phyloP scores from a whole-genome alignment of 2,329 filamentous ascomycete genomes.

The Elsinoe arachidis region DNA sequence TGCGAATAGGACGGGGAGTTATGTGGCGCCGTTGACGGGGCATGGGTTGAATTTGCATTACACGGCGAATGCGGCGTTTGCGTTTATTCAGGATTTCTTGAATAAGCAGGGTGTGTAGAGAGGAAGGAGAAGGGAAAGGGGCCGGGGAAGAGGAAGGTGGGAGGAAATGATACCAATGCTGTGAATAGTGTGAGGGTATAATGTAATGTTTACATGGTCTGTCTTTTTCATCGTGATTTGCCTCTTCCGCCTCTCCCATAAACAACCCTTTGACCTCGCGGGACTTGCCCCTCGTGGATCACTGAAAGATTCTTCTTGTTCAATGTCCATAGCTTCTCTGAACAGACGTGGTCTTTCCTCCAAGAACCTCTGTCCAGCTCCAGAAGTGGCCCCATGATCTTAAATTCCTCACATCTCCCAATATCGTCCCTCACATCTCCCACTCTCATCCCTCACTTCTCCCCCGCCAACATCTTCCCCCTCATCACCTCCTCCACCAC shows the following conservation, averaged over 20 bases:
- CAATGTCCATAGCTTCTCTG: not conserved
- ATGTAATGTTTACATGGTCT: not conserved
- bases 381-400: too few relatives aligned
- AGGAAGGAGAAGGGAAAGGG: not conserved
- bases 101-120: conserved; percentile 9
- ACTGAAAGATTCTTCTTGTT: too few relatives aligned
- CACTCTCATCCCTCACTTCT: conserved; percentile 2
- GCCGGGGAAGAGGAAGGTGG: not conserved
- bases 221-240: not conserved
- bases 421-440: too few relatives aligned
- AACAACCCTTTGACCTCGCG: not conserved
- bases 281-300: not conserved
- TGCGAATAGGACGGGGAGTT: conserved; percentile 18
- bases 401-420: too few relatives aligned
- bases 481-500: conserved; percentile 76
- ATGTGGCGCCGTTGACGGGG: conserved; percentile 21
- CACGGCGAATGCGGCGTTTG: conserved; percentile 22
- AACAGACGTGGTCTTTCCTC: too few relatives aligned
- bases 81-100: conserved; percentile 23
- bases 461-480: conserved; percentile 25
- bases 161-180: not conserved
- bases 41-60: conserved; percentile 29
- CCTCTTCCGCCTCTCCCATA: not conserved
- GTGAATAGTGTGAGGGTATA: not conserved
- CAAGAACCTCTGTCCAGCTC: too few relatives aligned